A percentile compares a stretch with the other conserved stretches of the same genome.
phyloP scores from a whole-genome alignment of 495 filamentous ascomycete species.

The Pyronema domesticum region DNA sequence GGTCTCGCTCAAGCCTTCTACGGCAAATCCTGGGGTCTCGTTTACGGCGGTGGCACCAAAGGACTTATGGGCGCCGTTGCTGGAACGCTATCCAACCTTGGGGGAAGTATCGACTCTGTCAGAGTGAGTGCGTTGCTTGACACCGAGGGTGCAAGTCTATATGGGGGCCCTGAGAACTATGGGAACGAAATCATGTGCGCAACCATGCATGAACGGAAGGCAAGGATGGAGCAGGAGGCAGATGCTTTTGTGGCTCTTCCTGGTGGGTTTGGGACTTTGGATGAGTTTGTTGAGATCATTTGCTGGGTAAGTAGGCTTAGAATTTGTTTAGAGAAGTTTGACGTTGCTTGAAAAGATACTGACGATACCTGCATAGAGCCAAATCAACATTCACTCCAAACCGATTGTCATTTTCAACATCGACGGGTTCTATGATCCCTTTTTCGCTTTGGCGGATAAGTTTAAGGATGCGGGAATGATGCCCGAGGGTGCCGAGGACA shows the following conservation, averaged over 20 bases:
- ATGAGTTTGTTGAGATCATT: constrained; percentile 17
- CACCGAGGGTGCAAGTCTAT: constrained; percentile 6
- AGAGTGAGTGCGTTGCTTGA: constrained; percentile 9
- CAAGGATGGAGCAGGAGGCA: constrained; percentile 10
- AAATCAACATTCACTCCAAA: constrained; percentile 15
- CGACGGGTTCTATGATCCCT: constrained; percentile 14
- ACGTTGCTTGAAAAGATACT: background rate
- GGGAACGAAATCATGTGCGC: constrained; percentile 5
- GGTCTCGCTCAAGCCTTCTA: background rate
- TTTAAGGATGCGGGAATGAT: constrained; percentile 11
- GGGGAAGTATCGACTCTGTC: constrained; percentile 13
- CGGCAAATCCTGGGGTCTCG: constrained; percentile 10
- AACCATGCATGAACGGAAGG: constrained; percentile 17
- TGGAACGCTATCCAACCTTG: constrained; percentile 6
- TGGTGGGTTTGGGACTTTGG: constrained; percentile 15
- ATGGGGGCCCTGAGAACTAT: constrained; percentile 9
- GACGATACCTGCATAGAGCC: background rate
- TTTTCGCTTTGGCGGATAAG: constrained; percentile 11
- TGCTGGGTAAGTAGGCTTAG: constrained; percentile 9
- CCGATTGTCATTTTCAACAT: constrained; percentile 15
- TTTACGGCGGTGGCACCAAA: constrained; percentile 15
- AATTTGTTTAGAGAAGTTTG: too few species aligned
- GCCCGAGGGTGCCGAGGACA: constrained; percentile 10
- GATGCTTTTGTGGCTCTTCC: constrained; percentile 18
- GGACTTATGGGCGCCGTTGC: constrained; percentile 18